Conservation (phyloP, 768 basidiomycete species). For the Brasilioporus rufonigricans region DNA sequence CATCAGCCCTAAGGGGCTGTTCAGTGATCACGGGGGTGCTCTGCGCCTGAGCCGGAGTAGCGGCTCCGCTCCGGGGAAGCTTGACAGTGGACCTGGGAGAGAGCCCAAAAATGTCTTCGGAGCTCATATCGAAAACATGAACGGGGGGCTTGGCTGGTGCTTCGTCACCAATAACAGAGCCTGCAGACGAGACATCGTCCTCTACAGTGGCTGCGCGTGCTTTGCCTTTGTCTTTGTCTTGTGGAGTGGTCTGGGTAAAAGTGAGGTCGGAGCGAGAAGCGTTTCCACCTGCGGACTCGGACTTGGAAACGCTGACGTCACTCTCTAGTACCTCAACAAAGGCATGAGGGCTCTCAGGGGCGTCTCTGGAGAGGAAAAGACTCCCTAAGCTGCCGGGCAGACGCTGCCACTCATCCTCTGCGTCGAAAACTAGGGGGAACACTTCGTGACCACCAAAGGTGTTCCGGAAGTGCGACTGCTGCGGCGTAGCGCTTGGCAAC, state of each 20-base stretch:
- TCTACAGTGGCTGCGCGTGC: slow-evolving; percentile 28
- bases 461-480: slow-evolving; percentile 48
- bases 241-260: slow-evolving; percentile 9
- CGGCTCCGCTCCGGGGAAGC: slow-evolving; percentile 18
- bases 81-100: slow-evolving; percentile 15
- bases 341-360: slow-evolving; percentile 52
- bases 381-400: slow-evolving; percentile 43
- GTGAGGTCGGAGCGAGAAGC: slow-evolving; percentile 26
- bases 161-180: slow-evolving; percentile 41
- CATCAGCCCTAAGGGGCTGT: slow-evolving; percentile 20
- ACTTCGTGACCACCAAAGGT: slow-evolving; percentile 53
- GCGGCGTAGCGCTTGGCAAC: slow-evolving; percentile 33
- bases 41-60: slow-evolving; percentile 35
- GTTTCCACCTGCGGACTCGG: slow-evolving; percentile 35
- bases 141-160: slow-evolving; percentile 55
- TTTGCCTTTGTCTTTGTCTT: slow-evolving; percentile 53
- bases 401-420: slow-evolving; percentile 66
- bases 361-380: slow-evolving; percentile 36
- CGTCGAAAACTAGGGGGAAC: slow-evolving; percentile 44
- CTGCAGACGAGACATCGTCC: slow-evolving; percentile 38
- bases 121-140: slow-evolving; percentile 50
- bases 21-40: slow-evolving; percentile 40
- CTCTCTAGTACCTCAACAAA: slow-evolving; percentile 59
- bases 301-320: slow-evolving; percentile 35
- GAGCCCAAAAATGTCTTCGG: slow-evolving; percentile 26